Conservation (phyloP, 2,329 filamentous ascomycete species). For the Sphaerulina vaccinii region DNA sequence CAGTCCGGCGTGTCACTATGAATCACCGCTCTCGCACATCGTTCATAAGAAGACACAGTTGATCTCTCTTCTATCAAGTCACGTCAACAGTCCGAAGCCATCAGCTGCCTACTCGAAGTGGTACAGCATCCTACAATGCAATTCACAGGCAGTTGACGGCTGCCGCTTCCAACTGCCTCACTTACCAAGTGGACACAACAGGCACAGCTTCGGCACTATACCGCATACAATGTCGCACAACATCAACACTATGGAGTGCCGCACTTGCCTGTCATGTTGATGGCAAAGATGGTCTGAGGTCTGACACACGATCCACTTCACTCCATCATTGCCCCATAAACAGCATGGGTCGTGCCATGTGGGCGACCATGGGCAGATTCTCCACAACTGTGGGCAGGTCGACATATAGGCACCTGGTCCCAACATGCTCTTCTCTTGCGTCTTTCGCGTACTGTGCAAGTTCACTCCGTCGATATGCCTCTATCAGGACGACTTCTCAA, state of each 20-base stretch:
- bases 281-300: background rate
- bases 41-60: no score
- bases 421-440: background rate
- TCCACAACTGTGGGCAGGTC: background rate
- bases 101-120: no score
- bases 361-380: conserved; percentile 4
- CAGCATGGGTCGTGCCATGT: background rate
- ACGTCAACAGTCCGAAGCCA: no score
- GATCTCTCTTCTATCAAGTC: no score
- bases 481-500: conserved; percentile 19
- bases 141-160: no score
- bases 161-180: conserved; percentile 7
- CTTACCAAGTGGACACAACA: background rate
- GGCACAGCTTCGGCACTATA: conserved; percentile 2
- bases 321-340: conserved; percentile 5
- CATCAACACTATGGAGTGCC: background rate
- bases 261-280: no score
- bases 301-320: conserved; percentile 3
- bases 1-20: no score
- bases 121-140: no score
- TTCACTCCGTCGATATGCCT: conserved; percentile 19
- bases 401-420: no score
- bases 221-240: background rate
- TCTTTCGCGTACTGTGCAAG: no score
- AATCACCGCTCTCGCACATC: no score